These are phyloP conservation scores for Kitagawia praeruptora DNA, from an alignment of 129 eudicot species.

Conservation along the genomic window DNA sequence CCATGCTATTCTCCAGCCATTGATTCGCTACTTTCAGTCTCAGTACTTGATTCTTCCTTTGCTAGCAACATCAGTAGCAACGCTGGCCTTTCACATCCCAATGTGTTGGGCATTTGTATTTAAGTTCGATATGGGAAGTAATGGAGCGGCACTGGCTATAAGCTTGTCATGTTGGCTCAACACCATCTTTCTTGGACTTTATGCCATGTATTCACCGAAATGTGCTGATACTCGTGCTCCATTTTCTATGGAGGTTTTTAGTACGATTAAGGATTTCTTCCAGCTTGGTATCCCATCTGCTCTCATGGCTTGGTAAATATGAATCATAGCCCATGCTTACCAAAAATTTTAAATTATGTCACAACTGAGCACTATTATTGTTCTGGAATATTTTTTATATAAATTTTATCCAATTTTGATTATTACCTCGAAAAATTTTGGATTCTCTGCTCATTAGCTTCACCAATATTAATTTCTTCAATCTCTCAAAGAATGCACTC, in stretches of 20 bases:
- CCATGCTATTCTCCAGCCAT: conserved; percentile 22
- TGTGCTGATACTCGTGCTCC: conserved; percentile 30
- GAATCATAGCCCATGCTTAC: background rate
- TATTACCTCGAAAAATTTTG: background rate
- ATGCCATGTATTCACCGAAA: conserved; percentile 18
- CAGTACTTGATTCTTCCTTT: conserved; percentile 31
- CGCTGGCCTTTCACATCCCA: conserved; percentile 21
- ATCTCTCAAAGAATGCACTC: background rate
- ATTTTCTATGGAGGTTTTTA: conserved; percentile 23
- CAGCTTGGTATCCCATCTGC: conserved; percentile 36
- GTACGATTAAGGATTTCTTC: conserved; percentile 22
- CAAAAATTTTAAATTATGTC: background rate
- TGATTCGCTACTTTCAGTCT: conserved; percentile 30
- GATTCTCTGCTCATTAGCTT: background rate
- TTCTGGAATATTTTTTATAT: too few relatives aligned
- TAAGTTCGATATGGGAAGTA: conserved; percentile 21
- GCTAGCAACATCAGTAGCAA: conserved; percentile 23
- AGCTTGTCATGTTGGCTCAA: conserved; percentile 27
- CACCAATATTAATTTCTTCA: background rate
- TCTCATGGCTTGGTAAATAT: conserved; percentile 31
- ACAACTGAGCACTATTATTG: too few relatives aligned
- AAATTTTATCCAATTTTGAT: too few relatives aligned
- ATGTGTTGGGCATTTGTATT: conserved; percentile 29
- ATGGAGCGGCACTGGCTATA: conserved; percentile 34
- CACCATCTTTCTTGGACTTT: conserved; percentile 17